Conservation (phyloP, 495 filamentous ascomycete species). For the Neurospora sp. region DNA sequence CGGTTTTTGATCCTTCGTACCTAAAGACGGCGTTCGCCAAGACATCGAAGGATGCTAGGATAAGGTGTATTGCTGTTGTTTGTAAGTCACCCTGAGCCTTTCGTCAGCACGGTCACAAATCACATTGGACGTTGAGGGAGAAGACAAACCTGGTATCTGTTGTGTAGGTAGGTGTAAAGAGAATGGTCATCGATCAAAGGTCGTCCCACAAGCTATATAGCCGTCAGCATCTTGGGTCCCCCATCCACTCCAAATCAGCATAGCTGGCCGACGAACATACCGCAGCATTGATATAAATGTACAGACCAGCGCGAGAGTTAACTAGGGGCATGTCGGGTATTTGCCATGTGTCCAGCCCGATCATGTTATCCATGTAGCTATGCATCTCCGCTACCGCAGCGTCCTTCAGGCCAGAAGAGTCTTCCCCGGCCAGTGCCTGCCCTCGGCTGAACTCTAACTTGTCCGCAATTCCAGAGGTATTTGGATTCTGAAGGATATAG, state of each 20-base stretch:
- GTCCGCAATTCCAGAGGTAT: conserved; percentile 32
- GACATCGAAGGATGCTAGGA: conserved; percentile 81
- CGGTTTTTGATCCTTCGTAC: conserved; percentile 58
- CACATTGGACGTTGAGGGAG: background rate
- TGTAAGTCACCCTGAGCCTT: conserved; percentile 51
- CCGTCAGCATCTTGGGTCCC: conserved; percentile 22
- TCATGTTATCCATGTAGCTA: conserved; percentile 43
- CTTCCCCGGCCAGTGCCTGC: conserved; percentile 34
- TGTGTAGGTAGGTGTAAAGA: conserved; percentile 68
- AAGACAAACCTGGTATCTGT: conserved; percentile 50
- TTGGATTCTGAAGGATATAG: conserved; percentile 36
- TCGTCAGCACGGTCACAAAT: conserved; percentile 14
- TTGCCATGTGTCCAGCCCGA: conserved; percentile 42
- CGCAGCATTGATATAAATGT: conserved; percentile 81
- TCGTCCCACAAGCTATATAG: conserved; percentile 58
- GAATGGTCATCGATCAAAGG: conserved; percentile 75
- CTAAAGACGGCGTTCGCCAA: conserved; percentile 78
- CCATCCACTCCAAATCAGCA: background rate
- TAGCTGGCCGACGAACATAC: conserved; percentile 35
- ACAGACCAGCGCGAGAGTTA: conserved; percentile 81
- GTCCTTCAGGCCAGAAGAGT: conserved; percentile 36
- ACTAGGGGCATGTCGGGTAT: conserved; percentile 56
- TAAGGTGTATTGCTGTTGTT: conserved; percentile 65
- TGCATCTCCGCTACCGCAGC: conserved; percentile 34
- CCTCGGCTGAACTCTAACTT: conserved; percentile 44